Conservation (phyloP, 2,329 filamentous ascomycete species). For the Periconia digitata region DNA sequence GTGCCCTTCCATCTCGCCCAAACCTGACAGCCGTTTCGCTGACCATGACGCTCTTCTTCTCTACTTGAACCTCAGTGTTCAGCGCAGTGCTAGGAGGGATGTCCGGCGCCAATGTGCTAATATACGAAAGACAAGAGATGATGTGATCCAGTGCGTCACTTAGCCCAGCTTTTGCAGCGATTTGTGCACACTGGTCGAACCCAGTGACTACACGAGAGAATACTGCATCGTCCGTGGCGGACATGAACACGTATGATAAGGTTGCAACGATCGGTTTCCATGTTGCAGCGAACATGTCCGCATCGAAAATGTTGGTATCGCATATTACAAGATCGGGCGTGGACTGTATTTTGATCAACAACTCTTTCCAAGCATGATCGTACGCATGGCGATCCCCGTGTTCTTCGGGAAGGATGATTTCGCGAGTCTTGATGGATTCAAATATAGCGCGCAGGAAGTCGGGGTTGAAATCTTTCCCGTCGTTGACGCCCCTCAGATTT, state of each 20-base stretch:
- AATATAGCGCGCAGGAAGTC: slow-evolving; percentile 86
- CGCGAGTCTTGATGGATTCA: slow-evolving; percentile 85
- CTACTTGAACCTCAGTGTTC: slow-evolving; percentile 94
- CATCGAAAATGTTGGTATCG: slow-evolving; percentile 92
- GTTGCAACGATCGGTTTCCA: slow-evolving; percentile 96
- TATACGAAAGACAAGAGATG: slow-evolving; percentile 83
- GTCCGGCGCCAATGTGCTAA: slow-evolving; percentile 82
- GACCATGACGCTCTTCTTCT: slow-evolving; percentile 94
- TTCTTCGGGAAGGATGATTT: slow-evolving; percentile 96
- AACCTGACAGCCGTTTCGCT: slow-evolving; percentile 96
- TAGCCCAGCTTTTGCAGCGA: slow-evolving; percentile 81
- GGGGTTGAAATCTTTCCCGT: slow-evolving; percentile 76
- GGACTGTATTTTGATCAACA: slow-evolving; percentile 79
- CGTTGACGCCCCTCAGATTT: slow-evolving; percentile 90
- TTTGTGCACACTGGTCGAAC: slow-evolving; percentile 93
- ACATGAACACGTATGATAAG: slow-evolving; percentile 98
- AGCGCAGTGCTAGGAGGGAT: slow-evolving; percentile 77
- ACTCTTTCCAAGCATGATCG: slow-evolving; percentile 95
- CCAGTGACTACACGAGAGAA: slow-evolving; percentile 91
- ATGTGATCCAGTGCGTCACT: slow-evolving; percentile 91
- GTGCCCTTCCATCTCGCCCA: slow-evolving; percentile 88
- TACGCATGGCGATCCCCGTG: slow-evolving; percentile 97
- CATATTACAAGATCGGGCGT: slow-evolving; percentile 75
- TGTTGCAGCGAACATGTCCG: slow-evolving; percentile 94
- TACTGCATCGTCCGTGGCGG: slow-evolving; percentile 92